Percentiles rank a stretch among this genome's conserved stretches.
These are phyloP conservation scores for Karstenula rhodostoma DNA, from an alignment of 2,329 filamentous ascomycete species.

Conservation along the genomic window DNA sequence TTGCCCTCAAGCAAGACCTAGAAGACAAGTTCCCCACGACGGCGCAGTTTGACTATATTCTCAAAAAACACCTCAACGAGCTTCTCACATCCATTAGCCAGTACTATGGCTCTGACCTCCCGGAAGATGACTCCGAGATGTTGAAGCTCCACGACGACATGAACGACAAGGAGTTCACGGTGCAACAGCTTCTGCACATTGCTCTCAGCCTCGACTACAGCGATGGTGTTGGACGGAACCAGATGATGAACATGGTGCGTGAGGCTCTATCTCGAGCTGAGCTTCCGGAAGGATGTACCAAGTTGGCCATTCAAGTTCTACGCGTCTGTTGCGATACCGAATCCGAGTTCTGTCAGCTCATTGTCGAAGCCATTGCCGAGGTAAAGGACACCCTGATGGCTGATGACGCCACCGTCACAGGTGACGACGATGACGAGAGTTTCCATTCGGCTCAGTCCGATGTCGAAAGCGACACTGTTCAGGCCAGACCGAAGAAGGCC, in stretches of 20 bases:
- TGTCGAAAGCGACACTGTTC: constrained; percentile 63
- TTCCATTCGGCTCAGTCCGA: constrained; percentile 95
- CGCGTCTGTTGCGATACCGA: constrained; percentile 84
- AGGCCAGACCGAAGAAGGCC: constrained; percentile 34
- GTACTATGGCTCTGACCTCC: constrained; percentile 51
- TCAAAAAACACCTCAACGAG: constrained; percentile 79
- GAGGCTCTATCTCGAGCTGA: constrained; percentile 86
- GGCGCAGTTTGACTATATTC: constrained; percentile 84
- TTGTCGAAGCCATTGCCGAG: constrained; percentile 93
- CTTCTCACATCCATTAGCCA: constrained; percentile 68
- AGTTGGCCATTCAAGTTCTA: constrained; percentile 82
- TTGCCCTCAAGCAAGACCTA: constrained; percentile 74
- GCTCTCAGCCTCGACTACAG: constrained; percentile 92
- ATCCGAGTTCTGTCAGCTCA: constrained; percentile 82
- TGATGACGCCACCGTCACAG: constrained; percentile 65
- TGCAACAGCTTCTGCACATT: constrained; percentile 94
- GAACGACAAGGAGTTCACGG: constrained; percentile 91
- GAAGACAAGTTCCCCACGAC: constrained; percentile 97
- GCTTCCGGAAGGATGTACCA: constrained; percentile 90
- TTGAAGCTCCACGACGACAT: constrained; percentile 80
- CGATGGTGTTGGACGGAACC: constrained; percentile 93
- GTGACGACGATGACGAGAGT: constrained; percentile 68
- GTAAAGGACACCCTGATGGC: constrained; percentile 89
- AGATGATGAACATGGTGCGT: constrained; percentile 92
- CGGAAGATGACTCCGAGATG: constrained; percentile 60